Evolutionary conservation across 179 eudicot genomes (phyloP).

Genomic region (Monotropa hypopitys): DNA sequence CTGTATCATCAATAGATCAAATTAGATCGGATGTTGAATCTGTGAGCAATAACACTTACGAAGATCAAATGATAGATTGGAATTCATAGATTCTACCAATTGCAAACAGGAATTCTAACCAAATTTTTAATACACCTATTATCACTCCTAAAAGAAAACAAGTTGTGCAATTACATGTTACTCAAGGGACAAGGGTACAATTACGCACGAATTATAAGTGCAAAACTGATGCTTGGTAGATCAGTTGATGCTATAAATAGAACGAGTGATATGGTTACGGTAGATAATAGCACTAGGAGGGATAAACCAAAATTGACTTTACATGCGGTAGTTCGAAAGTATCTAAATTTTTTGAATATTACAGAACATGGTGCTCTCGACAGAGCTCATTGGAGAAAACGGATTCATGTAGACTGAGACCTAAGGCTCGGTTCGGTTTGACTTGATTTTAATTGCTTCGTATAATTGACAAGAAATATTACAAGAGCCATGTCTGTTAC

Average conservation of each 20-base stretch:
- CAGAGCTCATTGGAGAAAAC: too few relatives aligned
- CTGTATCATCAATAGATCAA: slow-evolving; percentile 23
- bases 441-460: too few relatives aligned
- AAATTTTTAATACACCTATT: neutral
- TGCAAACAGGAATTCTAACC: neutral
- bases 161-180: neutral
- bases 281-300: too few relatives aligned
- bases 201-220: neutral
- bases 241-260: too few relatives aligned
- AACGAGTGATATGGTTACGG: too few relatives aligned
- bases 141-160: neutral
- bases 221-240: neutral
- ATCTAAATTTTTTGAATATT: too few relatives aligned
- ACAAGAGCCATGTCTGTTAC: neutral
- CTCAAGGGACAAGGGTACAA: neutral
- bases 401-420: too few relatives aligned
- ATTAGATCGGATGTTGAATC: slow-evolving; percentile 3
- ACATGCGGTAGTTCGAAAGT: too few relatives aligned
- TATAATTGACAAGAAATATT: neutral
- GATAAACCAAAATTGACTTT: too few relatives aligned
- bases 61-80: neutral
- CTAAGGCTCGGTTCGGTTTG: too few relatives aligned
- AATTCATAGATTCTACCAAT: neutral
- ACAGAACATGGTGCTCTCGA: too few relatives aligned
- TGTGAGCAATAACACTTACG: neutral